Evolutionary conservation across 140 eudicot species (phyloP), one percentile per base, ranked within the genome.

Genomic region (Stevia rebaudiana): DNA sequence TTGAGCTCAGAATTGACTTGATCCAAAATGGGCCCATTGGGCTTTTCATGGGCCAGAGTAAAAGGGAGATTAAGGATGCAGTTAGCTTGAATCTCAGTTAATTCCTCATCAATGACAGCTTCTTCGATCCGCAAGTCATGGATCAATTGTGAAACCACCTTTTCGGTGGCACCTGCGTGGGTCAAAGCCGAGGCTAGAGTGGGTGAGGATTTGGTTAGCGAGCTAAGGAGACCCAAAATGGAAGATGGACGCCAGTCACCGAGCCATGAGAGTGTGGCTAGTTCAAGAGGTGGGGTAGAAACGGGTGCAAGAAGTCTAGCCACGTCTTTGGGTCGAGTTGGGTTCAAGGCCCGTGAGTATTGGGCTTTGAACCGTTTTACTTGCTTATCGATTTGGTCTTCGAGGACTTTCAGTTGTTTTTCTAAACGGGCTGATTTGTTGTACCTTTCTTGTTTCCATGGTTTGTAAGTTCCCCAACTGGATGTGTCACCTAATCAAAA

Each of bases 211-310:
- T 40, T 74, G 57, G 80, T 53, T 15, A 88, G 72, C 24, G 92
- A 83, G 53, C 63, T 75, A 31, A 88, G 85, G 40, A 92, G 87
- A 77, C 80, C 84, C 64, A 92, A 79, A 51, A 88, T 76, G 81
- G 89, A 66, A 69, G 96, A 79, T 36, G 98, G 98, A 68, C 98
- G 77, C 96, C 98, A 92, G 68, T 85, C 96, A 33, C 98, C 95
- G 1, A 88, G 77, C 98, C 98, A 92, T 2, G 83, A 69, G 69
- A 88, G 56, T 3, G 92, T 78, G 10, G 92, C 85, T 18, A 84
- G 82, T 72, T 92, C 98, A 16, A 71, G 89, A 23, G 96, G 81
- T 8, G 94, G 81, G 24, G 72, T 57, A 64, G 82, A 79, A 11
- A 72, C 83, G 41, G 95, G 98, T 80, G 75, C 79, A 17, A 92